Evolutionary conservation across 208 protist species (phyloP), one percentile per base, ranked within the genome.

Genomic region (Leishmania braziliensis): DNA sequence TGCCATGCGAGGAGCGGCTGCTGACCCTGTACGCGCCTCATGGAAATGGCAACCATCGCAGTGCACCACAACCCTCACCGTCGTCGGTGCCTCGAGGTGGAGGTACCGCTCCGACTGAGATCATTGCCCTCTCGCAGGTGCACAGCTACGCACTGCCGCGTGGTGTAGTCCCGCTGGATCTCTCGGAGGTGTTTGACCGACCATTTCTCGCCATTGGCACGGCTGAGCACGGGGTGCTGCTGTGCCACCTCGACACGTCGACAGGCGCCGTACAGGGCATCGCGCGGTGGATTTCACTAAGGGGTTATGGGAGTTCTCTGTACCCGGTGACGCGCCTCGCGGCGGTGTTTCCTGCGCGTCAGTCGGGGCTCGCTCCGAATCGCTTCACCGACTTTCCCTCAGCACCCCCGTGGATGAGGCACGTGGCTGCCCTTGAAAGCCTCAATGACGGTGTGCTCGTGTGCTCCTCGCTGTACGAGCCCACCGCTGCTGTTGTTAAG

Each of bases 1-100:
- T 97, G 16, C 88, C 94, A 8, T 95, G 88, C 83, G 94, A 97
- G 75, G 94, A 97, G 80, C 87, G 92, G 12, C 8, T 97, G 14
- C 60, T 95, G 16, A 90, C 89, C 6, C 53, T 97, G n/a, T 43
- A 80, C 23, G 88, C 75, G 4, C 77, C 89, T 20, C 80, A 87
- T 58, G 39, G 2, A 14, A 39, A 60, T 16, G 50, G 9, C 50
- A 12, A 60, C 48, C 29, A 75, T 50, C 6, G 29, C 50, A 29
- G 33, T 29, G 71, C 29, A 46, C n/a, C 29, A 39, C 50, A 46
- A 18, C 50, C 12, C 10, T 26, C 23, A 26, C 50, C 75, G 0
- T 63, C 51, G 39, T 66, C 33, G 58, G 33, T 50, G 73, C 62
- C 14, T 71, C 20, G 4, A 2, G n/a, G 66, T 9, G 63, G 53